A percentile compares a stretch with the other conserved stretches of the same genome.
These are phyloP conservation scores for Rhypophila decipiens DNA, from an alignment of 495 filamentous ascomycete species.

Conservation along the genomic window DNA sequence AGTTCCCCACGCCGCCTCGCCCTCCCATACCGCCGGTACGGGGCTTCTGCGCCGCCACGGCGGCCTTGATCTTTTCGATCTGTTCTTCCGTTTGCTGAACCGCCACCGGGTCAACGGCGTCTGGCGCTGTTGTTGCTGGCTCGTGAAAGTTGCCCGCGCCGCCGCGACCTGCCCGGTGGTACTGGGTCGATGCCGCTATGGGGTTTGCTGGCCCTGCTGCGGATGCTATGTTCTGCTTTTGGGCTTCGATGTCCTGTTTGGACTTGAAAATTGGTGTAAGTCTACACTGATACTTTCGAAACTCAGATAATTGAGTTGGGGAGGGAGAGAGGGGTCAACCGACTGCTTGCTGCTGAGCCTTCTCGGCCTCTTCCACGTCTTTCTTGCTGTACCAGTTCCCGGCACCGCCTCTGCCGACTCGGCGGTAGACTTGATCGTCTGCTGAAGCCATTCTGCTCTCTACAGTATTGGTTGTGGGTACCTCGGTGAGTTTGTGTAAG, in stretches of 20 bases:
- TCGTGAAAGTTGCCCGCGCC: constrained; percentile 54
- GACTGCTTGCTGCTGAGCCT: constrained; percentile 20
- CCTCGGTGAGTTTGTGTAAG: too few relatives aligned
- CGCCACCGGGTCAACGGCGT: constrained; percentile 17
- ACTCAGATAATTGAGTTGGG: neutral
- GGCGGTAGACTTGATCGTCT: constrained; percentile 25
- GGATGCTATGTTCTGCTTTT: too few relatives aligned
- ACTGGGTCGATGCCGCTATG: constrained; percentile 15
- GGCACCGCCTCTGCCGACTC: constrained; percentile 51
- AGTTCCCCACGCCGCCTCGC: constrained; percentile 58
- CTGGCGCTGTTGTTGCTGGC: constrained; percentile 19
- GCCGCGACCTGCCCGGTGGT: constrained; percentile 51
- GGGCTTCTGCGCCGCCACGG: constrained; percentile 16
- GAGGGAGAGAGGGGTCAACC: constrained; percentile 7
- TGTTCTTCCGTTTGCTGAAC: constrained; percentile 18
- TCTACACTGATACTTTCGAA: neutral
- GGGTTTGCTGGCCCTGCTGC: constrained; percentile 3
- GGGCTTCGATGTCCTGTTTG: constrained; percentile 39
- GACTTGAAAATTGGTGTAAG: neutral
- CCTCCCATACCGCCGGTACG: constrained; percentile 26
- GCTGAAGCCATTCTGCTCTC: too few relatives aligned
- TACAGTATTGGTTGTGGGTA: too few relatives aligned
- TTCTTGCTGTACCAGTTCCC: constrained; percentile 56
- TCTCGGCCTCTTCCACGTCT: constrained; percentile 42
- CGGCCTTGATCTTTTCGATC: constrained; percentile 16